Percentiles rank a stretch among this genome's conserved stretches.
phyloP scores from a whole-genome alignment of 2,329 filamentous ascomycete species.

The Coleophoma eucalyptorum region DNA sequence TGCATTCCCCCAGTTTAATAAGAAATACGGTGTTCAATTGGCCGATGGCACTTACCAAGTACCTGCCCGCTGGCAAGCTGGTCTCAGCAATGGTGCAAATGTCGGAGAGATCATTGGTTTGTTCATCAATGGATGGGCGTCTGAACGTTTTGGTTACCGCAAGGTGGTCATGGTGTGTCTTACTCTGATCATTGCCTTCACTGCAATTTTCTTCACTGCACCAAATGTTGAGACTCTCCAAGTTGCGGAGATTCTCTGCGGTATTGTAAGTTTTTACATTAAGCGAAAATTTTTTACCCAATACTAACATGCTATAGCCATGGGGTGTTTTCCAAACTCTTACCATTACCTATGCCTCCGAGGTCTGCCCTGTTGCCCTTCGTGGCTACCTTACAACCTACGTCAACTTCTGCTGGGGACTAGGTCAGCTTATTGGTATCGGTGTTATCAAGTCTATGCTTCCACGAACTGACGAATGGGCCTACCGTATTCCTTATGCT shows the following conservation, averaged over 20 bases:
- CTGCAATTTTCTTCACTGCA: constrained; percentile 47
- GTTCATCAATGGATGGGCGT: constrained; percentile 44
- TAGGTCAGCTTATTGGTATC: constrained; percentile 46
- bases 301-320: constrained; percentile 22
- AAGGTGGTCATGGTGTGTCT: constrained; percentile 45
- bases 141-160: constrained; percentile 46
- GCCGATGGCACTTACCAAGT: constrained; percentile 28
- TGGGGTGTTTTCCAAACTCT: constrained; percentile 41
- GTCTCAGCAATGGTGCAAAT: constrained; percentile 27
- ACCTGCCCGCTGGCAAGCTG: constrained; percentile 30
- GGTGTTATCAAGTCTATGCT: constrained; percentile 46
- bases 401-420: constrained; percentile 51
- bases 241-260: constrained; percentile 46
- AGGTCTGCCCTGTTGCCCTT: constrained; percentile 52
- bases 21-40: constrained; percentile 30
- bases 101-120: constrained; percentile 42
- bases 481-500: constrained; percentile 46
- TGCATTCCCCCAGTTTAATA: constrained; percentile 26
- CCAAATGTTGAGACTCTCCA: constrained; percentile 40
- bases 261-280: constrained; percentile 29
- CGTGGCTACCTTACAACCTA: constrained; percentile 53
- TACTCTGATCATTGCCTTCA: constrained; percentile 39
- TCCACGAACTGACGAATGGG: constrained; percentile 40
- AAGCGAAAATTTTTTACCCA: background rate
- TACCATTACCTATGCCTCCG: constrained; percentile 35